Percentiles rank a stretch among this genome's conserved stretches.
Evolutionary conservation across 345 rosid genomes (phyloP).

Genomic region (Hirschfeldia incana): DNA sequence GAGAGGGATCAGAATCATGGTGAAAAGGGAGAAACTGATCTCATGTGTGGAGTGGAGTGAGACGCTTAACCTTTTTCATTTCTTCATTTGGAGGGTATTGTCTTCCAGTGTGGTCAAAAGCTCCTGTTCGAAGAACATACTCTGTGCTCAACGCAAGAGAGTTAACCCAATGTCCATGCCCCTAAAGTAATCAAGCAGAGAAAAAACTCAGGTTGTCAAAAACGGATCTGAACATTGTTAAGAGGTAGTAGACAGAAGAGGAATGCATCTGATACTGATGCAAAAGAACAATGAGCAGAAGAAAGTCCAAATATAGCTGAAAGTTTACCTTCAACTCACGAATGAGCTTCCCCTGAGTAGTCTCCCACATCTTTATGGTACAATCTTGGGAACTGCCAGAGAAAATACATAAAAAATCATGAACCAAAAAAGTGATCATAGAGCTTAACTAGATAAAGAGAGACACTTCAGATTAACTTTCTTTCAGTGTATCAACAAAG

Average conservation of each 20-base stretch:
- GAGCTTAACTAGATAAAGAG: too few relatives aligned
- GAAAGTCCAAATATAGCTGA: neutral
- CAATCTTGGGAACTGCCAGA: constrained; percentile 83
- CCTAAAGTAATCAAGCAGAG: constrained; percentile 44
- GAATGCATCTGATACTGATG: neutral
- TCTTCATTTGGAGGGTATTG: constrained; percentile 80
- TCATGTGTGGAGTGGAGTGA: neutral
- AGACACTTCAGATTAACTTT: neutral
- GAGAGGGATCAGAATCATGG: constrained; percentile 11
- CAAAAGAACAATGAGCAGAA: neutral
- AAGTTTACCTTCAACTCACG: constrained; percentile 84
- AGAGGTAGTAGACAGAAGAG: neutral
- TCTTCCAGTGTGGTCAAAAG: constrained; percentile 91
- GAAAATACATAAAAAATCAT: neutral
- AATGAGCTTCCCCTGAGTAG: constrained; percentile 90
- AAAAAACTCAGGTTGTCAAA: neutral
- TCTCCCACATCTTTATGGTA: constrained; percentile 97
- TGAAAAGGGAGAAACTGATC: constrained; percentile 3
- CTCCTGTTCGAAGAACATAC: constrained; percentile 93
- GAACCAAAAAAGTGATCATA: neutral
- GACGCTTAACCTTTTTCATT: constrained; percentile 68
- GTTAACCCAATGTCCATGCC: constrained; percentile 98
- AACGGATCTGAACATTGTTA: neutral
- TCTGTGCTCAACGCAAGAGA: constrained; percentile 96
- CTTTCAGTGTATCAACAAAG: too few relatives aligned